These are phyloP conservation scores for Kwoniella sp. DNA, from an alignment of 768 basidiomycete genomes.

Conservation along the genomic window DNA sequence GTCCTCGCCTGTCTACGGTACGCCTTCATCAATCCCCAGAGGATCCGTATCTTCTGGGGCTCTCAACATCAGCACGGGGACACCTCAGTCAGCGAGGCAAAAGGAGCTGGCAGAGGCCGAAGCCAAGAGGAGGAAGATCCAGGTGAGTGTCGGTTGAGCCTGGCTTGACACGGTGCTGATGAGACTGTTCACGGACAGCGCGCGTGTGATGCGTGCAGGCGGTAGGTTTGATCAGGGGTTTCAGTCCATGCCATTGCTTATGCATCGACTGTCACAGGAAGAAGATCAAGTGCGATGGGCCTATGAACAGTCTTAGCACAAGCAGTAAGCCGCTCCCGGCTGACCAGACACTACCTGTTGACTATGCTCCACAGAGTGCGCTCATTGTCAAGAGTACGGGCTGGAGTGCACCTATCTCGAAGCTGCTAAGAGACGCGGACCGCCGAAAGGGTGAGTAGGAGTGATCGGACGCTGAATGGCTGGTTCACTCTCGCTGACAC, in stretches of 20 bases:
- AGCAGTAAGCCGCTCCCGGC: slow-evolving; percentile 30
- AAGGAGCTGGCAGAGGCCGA: slow-evolving; percentile 58
- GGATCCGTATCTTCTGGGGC: too few species aligned
- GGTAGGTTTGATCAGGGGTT: slow-evolving; percentile 2
- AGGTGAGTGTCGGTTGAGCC: slow-evolving; percentile 20
- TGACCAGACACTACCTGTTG: too few species aligned
- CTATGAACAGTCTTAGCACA: slow-evolving; percentile 36
- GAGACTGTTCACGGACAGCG: slow-evolving; percentile 11
- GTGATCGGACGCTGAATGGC: not conserved
- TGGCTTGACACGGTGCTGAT: not conserved
- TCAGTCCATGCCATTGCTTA: not conserved
- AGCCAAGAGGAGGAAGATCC: slow-evolving; percentile 43
- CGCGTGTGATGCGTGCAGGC: slow-evolving; percentile 32
- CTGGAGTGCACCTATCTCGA: slow-evolving; percentile 58
- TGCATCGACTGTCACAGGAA: slow-evolving; percentile 53
- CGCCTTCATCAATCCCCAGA: too few species aligned
- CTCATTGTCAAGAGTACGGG: slow-evolving; percentile 40
- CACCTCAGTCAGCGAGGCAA: slow-evolving; percentile 44
- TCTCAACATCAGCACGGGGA: not conserved
- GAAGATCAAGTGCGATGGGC: slow-evolving; percentile 68
- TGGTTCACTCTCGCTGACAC: too few species aligned
- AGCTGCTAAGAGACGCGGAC: slow-evolving; percentile 46
- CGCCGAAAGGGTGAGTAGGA: slow-evolving; percentile 38
- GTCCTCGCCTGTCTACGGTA: too few species aligned
- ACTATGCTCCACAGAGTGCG: slow-evolving; percentile 33